phyloP scores from a whole-genome alignment of 768 basidiomycete species.

The Tylopilus vinaceipallidus region DNA sequence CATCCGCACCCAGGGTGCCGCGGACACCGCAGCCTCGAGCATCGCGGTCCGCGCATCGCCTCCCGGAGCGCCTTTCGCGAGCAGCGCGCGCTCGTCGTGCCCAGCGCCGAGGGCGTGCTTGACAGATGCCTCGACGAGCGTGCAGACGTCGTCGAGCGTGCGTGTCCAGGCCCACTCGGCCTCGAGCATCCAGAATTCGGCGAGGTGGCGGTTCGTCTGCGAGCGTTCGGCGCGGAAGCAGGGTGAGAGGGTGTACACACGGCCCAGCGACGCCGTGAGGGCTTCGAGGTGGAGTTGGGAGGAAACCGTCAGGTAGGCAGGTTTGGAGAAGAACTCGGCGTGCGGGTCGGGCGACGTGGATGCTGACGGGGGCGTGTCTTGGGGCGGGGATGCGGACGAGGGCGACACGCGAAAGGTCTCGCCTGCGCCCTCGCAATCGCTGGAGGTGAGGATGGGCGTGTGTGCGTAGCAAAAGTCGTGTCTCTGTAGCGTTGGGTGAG shows the following conservation, averaged over 20 bases:
- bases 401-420: slow-evolving; percentile 78
- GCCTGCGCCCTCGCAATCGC: slow-evolving; percentile 95
- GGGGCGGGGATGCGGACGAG: slow-evolving; percentile 14
- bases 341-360: slow-evolving; percentile 1
- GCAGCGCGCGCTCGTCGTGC: slow-evolving; percentile 32
- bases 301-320: slow-evolving; percentile 89
- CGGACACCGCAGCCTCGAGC: slow-evolving; percentile 37
- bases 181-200: slow-evolving; percentile 99
- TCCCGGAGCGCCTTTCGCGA: slow-evolving; percentile 32
- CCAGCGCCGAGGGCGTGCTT: slow-evolving; percentile 39
- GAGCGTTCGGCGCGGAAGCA: slow-evolving; percentile 93
- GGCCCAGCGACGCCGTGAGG: slow-evolving; percentile 68
- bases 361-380: neutral
- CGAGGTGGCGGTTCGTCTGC: slow-evolving; percentile 85
- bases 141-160: slow-evolving; percentile 49
- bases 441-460: slow-evolving; percentile 85
- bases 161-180: slow-evolving; percentile 78
- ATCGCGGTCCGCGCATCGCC: slow-evolving; percentile 34
- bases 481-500: slow-evolving; percentile 42
- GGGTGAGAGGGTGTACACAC: slow-evolving; percentile 91
- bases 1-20: slow-evolving; percentile 63
- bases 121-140: slow-evolving; percentile 54
- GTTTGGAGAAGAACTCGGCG: slow-evolving; percentile 68
- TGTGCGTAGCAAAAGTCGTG: slow-evolving; percentile 78
- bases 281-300: slow-evolving; percentile 96